These are phyloP conservation scores for Bidens hawaiensis DNA, from an alignment of 140 eudicot genomes.

Conservation along the genomic window DNA sequence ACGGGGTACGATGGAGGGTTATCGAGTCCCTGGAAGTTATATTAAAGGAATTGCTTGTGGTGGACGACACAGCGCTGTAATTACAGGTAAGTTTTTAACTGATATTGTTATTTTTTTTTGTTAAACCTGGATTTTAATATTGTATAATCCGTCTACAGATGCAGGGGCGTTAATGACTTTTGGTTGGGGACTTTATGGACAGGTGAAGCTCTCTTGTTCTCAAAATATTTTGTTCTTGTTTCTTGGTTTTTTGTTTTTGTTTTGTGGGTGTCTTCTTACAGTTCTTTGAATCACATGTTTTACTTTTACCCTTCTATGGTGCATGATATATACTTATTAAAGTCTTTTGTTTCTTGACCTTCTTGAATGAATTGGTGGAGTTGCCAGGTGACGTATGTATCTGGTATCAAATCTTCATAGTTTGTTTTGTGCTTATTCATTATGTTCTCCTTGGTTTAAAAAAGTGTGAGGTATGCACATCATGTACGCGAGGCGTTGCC, in stretches of 20 bases:
- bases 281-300: not conserved
- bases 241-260: not conserved
- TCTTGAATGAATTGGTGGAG: conserved; percentile 16
- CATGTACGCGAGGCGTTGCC: too few relatives aligned
- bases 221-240: not conserved
- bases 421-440: not conserved
- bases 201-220: conserved; percentile 39
- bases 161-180: conserved; percentile 91
- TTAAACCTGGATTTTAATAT: conserved; percentile 1
- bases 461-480: too few relatives aligned
- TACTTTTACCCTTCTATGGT: not conserved
- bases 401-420: not conserved
- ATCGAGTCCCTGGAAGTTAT: conserved; percentile 79
- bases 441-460: too few relatives aligned
- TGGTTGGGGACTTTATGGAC: conserved; percentile 99
- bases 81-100: conserved; percentile 56
- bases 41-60: conserved; percentile 94
- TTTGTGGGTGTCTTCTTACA: conserved; percentile 3
- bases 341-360: conserved; percentile 1
- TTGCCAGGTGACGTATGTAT: not conserved
- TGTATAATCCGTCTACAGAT: conserved; percentile 43
- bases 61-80: conserved; percentile 91
- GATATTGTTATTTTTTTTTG: too few relatives aligned
- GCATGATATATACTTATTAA: not conserved
- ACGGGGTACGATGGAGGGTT: conserved; percentile 52